These are phyloP conservation scores for Fusarium lateritium DNA, from an alignment of 2,329 filamentous ascomycete species.

Conservation along the genomic window DNA sequence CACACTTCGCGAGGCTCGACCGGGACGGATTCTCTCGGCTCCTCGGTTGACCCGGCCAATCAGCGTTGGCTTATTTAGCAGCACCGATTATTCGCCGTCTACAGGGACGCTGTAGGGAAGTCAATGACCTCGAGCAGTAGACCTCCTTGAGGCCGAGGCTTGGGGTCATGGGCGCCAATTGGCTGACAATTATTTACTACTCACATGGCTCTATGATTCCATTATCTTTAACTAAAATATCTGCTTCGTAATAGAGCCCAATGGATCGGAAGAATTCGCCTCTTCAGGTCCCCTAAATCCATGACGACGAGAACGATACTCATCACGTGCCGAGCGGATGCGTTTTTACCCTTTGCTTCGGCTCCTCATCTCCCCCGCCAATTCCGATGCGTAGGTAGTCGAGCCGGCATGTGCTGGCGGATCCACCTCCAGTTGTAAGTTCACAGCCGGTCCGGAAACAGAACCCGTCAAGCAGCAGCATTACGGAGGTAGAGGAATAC, in stretches of 20 bases:
- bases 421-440: constrained; percentile 18
- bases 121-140: constrained; percentile 20
- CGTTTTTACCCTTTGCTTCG: constrained; percentile 38
- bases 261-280: constrained; percentile 41
- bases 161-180: constrained; percentile 22
- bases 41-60: constrained; percentile 56
- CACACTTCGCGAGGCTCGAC: constrained; percentile 46
- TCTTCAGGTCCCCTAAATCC: constrained; percentile 22
- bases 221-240: constrained; percentile 11
- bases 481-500: too few relatives aligned
- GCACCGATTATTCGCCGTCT: constrained; percentile 33
- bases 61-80: constrained; percentile 50
- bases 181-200: not conserved
- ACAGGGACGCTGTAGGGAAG: constrained; percentile 20
- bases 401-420: constrained; percentile 40
- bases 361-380: constrained; percentile 35
- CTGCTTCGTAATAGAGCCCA: constrained; percentile 5
- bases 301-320: constrained; percentile 40
- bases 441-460: constrained; percentile 31
- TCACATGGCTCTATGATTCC: not conserved
- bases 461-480: constrained; percentile 17
- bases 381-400: constrained; percentile 16
- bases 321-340: constrained; percentile 48
- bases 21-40: constrained; percentile 52
- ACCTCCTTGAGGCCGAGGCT: constrained; percentile 16